Evolutionary conservation across 2,329 filamentous ascomycete genomes (phyloP).

Genomic region (Claviceps digitariae): DNA sequence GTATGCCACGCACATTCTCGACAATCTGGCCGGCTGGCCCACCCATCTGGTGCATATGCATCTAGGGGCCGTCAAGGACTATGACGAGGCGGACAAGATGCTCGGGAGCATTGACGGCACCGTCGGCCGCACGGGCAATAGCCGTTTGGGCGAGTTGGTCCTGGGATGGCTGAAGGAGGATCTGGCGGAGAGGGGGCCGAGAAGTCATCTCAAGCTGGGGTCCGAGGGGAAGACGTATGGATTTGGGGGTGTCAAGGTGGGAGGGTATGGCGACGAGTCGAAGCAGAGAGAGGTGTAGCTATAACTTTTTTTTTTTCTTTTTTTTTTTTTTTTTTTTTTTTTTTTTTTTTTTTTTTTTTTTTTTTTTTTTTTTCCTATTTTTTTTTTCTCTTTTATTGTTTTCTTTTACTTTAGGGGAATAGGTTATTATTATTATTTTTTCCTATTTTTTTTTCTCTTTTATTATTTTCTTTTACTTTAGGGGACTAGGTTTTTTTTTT

Average conservation of each 20-base stretch:
- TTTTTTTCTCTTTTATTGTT: not conserved
- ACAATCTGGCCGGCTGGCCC: slow-evolving; percentile 90
- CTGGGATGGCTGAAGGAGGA: slow-evolving; percentile 77
- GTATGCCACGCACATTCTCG: slow-evolving; percentile 93
- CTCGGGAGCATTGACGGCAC: slow-evolving; percentile 34
- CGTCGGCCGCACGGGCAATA: slow-evolving; percentile 49
- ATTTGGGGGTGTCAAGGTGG: slow-evolving; percentile 35
- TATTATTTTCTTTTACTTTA: no score
- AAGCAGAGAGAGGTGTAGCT: slow-evolving; percentile 22
- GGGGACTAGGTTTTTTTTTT: no score
- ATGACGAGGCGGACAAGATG: slow-evolving; percentile 61
- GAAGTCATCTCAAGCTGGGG: slow-evolving; percentile 41
- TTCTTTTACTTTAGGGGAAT: no score
- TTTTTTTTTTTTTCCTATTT: no score
- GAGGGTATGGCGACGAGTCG: slow-evolving; percentile 44
- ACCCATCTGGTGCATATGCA: slow-evolving; percentile 95
- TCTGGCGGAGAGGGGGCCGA: slow-evolving; percentile 62
- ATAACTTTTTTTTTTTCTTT: slow-evolving; percentile 4
- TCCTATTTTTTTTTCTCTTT: not conserved
- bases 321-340: not conserved
- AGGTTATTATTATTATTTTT: no score
- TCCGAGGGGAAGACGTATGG: slow-evolving; percentile 53
- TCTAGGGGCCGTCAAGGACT: slow-evolving; percentile 75
- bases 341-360: no score
- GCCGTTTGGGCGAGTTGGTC: slow-evolving; percentile 73